phyloP scores from a whole-genome alignment of 257 asterid species.

The Lavandula angustifolia region DNA sequence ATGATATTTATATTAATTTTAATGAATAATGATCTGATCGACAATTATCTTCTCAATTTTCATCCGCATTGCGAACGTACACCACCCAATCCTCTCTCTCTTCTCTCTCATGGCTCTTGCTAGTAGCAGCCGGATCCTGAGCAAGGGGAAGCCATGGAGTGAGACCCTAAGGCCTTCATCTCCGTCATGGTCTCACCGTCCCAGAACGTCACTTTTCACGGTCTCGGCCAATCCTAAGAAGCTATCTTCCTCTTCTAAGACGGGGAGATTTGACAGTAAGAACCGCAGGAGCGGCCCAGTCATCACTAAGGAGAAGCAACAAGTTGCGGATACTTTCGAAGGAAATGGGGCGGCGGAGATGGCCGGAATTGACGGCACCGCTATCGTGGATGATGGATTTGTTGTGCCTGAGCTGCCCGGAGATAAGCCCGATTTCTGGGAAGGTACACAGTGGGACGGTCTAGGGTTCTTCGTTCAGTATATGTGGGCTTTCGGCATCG shows the following conservation, averaged over 20 bases:
- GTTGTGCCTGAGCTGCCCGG: conserved; percentile 87
- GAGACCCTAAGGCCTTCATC: conserved; percentile 34
- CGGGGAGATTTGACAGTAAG: conserved; percentile 79
- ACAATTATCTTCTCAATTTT: no score
- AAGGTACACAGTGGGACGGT: conserved; percentile 89
- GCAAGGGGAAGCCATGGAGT: conserved; percentile 42
- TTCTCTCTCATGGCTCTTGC: conserved; percentile 61
- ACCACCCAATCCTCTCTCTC: no score
- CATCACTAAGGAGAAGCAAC: conserved; percentile 52
- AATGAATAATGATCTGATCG: no score
- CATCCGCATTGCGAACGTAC: no score
- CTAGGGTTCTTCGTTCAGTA: conserved; percentile 88
- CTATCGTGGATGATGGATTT: conserved; percentile 56
- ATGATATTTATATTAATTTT: no score
- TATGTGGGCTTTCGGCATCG: conserved; percentile 90
- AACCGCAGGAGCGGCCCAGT: conserved; percentile 53
- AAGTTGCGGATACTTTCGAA: conserved; percentile 35
- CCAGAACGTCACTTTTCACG: conserved; percentile 39
- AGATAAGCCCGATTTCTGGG: conserved; percentile 66
- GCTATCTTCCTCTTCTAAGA: conserved; percentile 47
- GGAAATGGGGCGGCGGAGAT: conserved; percentile 28
- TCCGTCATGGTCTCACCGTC: conserved; percentile 37
- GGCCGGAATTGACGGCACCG: conserved; percentile 8
- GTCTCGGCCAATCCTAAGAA: conserved; percentile 73
- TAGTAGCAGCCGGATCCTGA: conserved; percentile 49